Base-by-base conservation (phyloP, 371 early-diverging fungal genomes). In the Batkoa obscura region DNA sequence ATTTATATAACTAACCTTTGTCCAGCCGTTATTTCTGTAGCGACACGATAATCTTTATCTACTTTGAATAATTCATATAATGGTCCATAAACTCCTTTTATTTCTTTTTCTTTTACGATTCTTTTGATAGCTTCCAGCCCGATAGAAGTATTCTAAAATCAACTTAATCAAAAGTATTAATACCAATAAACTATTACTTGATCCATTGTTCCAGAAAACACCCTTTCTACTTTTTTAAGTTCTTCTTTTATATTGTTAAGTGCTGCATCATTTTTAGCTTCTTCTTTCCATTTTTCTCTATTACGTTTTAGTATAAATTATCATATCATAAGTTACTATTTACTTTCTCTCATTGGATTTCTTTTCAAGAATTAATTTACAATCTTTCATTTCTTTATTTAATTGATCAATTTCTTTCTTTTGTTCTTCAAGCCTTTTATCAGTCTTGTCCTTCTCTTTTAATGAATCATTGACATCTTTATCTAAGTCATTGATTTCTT, bases 11-110 rank as follows among this genome's bases (percentile, higher is more conserved):
- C 42, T 35, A 59, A 84, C 83, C 69, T 84, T 61, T 71, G 68
- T 13, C 94, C 92, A 5, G 90, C 92, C 50, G 90, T 77, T 0
- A 85, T 81, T 64, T 95, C 96, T n/a, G 90, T 89, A 6, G 94
- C 90, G 0, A 84, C 79, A 58, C 76, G 71, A 58, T 84, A 90
- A 3, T 74, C 69, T 23, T 84, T 82, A 52, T 90, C 86, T 0
- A 90, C 83, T 31, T 87, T 80, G 67, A 97, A 89, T 23, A 95
- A 73, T 63, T 93, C 84, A 65, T 84, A 94, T 10, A 97, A 68
- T 5, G 94, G 90, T 0, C 98, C 98, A 64, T 90, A 82, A 0
- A 91, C 83, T 12, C 94, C 94, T 0, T 59, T 57, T 9, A 92
- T 57, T 13, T 76, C 71, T 33, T 75, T 70, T 3, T 72, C 59